Evolutionary conservation across 176 grass and related monocot genomes (phyloP).

Genomic region (Phragmites australis): DNA sequence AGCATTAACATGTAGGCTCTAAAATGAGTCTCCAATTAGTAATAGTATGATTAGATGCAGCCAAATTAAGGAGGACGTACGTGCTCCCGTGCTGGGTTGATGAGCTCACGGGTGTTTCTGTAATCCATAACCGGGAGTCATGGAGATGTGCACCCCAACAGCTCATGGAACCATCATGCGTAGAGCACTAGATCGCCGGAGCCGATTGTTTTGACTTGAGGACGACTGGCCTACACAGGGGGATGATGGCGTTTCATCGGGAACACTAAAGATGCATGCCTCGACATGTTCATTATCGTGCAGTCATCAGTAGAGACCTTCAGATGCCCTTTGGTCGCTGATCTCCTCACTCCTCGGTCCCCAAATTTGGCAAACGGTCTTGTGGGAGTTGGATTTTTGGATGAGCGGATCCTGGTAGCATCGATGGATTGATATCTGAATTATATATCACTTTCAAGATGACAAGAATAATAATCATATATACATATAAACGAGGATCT

Average conservation of each 20-base stretch:
- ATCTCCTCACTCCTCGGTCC: neutral
- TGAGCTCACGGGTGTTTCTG: no score
- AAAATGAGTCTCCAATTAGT: no score
- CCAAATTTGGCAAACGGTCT: neutral
- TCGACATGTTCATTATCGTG: slow-evolving; percentile 35
- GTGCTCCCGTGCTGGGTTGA: slow-evolving; percentile 8
- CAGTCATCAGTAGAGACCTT: slow-evolving; percentile 17
- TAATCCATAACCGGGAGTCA: slow-evolving; percentile 32
- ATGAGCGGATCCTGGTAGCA: no score
- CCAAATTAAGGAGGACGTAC: neutral
- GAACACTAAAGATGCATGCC: slow-evolving; percentile 14
- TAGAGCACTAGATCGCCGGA: slow-evolving; percentile 7
- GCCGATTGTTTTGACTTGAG: slow-evolving; percentile 31
- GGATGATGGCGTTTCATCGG: neutral
- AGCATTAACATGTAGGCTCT: no score
- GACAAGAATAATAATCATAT: no score
- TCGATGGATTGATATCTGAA: no score
- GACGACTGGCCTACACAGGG: neutral
- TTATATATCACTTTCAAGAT: no score
- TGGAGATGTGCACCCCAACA: slow-evolving; percentile 35
- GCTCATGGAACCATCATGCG: neutral
- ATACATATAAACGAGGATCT: no score
- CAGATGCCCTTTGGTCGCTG: slow-evolving; percentile 24
- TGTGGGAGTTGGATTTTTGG: neutral
- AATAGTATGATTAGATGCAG: neutral